These are phyloP conservation scores for Claviceps digitariae DNA, from an alignment of 2,329 filamentous ascomycete species.

Conservation along the genomic window DNA sequence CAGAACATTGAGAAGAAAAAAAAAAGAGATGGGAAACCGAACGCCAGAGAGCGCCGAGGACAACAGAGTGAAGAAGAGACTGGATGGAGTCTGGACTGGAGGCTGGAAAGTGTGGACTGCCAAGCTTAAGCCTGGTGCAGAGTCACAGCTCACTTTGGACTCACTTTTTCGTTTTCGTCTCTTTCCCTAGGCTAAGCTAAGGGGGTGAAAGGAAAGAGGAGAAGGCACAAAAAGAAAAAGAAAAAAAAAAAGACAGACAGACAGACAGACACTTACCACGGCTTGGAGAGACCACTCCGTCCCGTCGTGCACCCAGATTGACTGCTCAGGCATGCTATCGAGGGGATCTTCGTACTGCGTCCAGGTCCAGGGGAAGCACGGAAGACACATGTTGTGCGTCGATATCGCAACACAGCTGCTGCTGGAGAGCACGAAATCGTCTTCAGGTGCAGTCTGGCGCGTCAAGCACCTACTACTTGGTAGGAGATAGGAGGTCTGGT, in stretches of 20 bases:
- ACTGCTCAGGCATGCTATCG: conserved; percentile 25
- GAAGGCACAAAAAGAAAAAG: background rate
- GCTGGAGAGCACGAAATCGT: background rate
- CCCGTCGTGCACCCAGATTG: conserved; percentile 27
- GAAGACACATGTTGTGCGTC: conserved; percentile 33
- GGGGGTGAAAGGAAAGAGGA: background rate
- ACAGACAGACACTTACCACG: conserved; percentile 23
- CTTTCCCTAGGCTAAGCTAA: background rate
- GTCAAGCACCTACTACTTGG: no score
- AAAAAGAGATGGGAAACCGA: background rate
- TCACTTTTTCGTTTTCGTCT: conserved; percentile 2
- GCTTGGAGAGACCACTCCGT: conserved; percentile 23
- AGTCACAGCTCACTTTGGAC: conserved; percentile 4
- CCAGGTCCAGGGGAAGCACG: conserved; percentile 37
- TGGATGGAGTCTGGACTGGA: no score
- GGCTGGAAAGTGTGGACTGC: background rate
- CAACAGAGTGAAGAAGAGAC: background rate
- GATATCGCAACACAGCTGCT: background rate
- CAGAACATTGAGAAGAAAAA: background rate
- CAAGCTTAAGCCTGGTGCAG: background rate
- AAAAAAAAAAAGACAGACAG: no score
- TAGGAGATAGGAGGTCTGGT: no score
- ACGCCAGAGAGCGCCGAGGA: background rate
- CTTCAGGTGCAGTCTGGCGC: background rate
- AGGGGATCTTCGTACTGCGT: conserved; percentile 30